Evolutionary conservation across 23 red algal genomes (phyloP), one percentile per base, ranked within the genome.

Genomic region (Gracilariopsis chorda): DNA sequence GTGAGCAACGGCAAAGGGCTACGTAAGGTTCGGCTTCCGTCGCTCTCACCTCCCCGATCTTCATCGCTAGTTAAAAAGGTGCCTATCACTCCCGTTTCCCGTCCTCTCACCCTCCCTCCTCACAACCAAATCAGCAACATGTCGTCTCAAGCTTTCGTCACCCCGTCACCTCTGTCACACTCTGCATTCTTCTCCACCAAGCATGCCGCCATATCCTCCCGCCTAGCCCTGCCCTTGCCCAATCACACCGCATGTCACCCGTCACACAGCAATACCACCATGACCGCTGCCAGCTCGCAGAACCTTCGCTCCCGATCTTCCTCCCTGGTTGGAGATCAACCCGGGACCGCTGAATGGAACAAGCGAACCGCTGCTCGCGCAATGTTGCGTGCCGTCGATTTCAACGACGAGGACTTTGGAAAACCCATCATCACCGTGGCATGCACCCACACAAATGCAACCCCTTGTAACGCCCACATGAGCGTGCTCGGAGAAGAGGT

Each of bases 301-400:
- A 58, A 45, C 28, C 69, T 89, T n/a, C 85, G 85, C 28, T 53
- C 65, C 19, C 95, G 95, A n/a, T 93, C 88, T 19, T 59, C 88
- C 20, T 88, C 56, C 17, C 48, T 98, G 40, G 92, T 95, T 37
- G 96, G 96, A 40, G 87, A 39, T 71, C 29, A 75, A 62, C 92
- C 96, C 0, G 96, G 92, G 0, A 73, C 89, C 42, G 62, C 41
- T 7, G 92, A 95, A 20, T 99, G 97, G 97, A 96, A 92, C 86
- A 96, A 95, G 42, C 90, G 97, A 27, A 94, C 97, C 16, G 97
- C 97, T 40, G 93, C 97, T 53, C 88, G 97, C 56, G 94, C 97
- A 20, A 99, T 99, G 97, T 55, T 99, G 14, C 90, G 97, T 20
- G 97, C 97, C 49, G 94, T 99, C n/a, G 86, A 95, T 79, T 99